Percentiles rank a stretch among this genome's conserved stretches.
Evolutionary conservation across 73 alveolate species (phyloP).

Genomic region (Uronychia binucleata): DNA sequence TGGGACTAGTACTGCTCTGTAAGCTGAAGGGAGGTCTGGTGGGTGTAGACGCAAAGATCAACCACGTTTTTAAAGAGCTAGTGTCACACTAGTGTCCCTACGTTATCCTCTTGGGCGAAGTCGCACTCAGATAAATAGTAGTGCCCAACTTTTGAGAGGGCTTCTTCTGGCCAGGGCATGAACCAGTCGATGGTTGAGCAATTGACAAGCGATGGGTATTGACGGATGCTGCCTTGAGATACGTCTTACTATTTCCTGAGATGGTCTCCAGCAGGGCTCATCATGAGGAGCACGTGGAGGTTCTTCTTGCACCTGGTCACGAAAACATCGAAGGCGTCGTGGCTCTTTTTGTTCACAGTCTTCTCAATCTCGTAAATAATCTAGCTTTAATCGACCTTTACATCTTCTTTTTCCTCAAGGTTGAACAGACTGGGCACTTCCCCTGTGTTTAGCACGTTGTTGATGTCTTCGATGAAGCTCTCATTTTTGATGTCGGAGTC

Average conservation of each 20-base stretch:
- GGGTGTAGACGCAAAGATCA: conserved; percentile 85
- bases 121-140: conserved; percentile 50
- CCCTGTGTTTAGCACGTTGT: conserved; percentile 91
- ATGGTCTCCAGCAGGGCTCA: conserved; percentile 93
- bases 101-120: conserved; percentile 54
- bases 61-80: conserved; percentile 53
- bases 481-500: conserved; percentile 89
- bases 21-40: conserved; percentile 66
- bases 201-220: conserved; percentile 92
- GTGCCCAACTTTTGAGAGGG: conserved; percentile 79
- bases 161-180: conserved; percentile 94
- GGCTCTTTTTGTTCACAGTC: conserved; percentile 65
- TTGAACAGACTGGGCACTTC: conserved; percentile 92
- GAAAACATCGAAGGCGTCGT: conserved; percentile 85
- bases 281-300: conserved; percentile 83
- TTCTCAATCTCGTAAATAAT: conserved; percentile 85
- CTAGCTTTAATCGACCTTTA: conserved; percentile 69
- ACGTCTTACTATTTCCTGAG: conserved; percentile 56
- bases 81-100: background rate
- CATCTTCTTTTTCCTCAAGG: conserved; percentile 75
- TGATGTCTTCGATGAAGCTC: conserved; percentile 86
- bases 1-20: conserved; percentile 72
- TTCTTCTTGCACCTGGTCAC: conserved; percentile 82
- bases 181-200: conserved; percentile 95
- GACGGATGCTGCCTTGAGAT: conserved; percentile 36